These are phyloP conservation scores for Sisymbrium irio DNA, from an alignment of 345 rosid genomes.

Conservation along the genomic window DNA sequence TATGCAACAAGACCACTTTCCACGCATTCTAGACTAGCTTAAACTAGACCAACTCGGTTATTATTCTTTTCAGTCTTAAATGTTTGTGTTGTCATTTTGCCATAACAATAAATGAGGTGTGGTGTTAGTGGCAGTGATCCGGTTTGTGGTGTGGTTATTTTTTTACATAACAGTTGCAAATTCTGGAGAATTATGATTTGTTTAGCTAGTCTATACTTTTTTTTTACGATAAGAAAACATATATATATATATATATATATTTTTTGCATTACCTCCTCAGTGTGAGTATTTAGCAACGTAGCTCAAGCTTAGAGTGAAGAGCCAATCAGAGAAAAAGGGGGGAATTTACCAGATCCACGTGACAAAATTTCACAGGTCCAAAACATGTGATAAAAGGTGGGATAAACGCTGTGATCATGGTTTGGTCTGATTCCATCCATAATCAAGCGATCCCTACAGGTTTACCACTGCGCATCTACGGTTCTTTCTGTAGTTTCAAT, in stretches of 20 bases:
- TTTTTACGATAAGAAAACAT: background rate
- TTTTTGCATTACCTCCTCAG: background rate
- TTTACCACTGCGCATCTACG: too few species aligned
- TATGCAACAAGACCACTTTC: constrained; percentile 11
- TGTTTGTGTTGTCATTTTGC: background rate
- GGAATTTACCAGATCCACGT: background rate
- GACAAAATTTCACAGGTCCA: background rate
- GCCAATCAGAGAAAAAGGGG: constrained; percentile 1
- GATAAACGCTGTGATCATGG: background rate
- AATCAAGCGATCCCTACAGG: too few species aligned
- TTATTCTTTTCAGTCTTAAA: background rate
- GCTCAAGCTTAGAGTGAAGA: background rate
- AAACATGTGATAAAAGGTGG: background rate
- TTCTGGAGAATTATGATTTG: background rate
- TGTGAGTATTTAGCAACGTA: background rate
- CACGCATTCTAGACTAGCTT: constrained; percentile 19
- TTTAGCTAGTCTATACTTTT: background rate
- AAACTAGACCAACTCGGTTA: constrained; percentile 13
- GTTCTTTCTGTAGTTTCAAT: background rate
- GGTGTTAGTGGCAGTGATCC: background rate
- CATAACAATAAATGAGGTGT: constrained; percentile 15
- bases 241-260: too few species aligned
- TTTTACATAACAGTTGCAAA: background rate
- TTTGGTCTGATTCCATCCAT: too few species aligned
- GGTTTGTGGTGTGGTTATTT: background rate